Evolutionary conservation across 371 early-diverging fungal species (phyloP).

Genomic region (Syncephalastrum sp.): DNA sequence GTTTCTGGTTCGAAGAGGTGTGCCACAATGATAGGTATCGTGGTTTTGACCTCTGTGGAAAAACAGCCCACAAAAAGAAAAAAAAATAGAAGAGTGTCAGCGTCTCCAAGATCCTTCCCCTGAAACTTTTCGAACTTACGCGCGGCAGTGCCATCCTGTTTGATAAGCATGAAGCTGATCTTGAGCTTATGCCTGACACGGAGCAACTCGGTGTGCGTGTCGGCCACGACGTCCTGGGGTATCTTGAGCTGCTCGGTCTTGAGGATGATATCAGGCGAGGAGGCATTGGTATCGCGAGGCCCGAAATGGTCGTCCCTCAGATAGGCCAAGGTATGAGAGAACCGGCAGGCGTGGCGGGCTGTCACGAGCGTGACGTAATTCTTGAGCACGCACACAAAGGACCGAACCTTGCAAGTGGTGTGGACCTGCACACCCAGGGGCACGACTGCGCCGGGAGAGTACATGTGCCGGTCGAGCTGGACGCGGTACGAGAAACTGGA

Average conservation of each 20-base stretch:
- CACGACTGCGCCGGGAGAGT: conserved; percentile 19
- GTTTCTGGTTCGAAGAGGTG: conserved; percentile 13
- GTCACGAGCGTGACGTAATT: conserved; percentile 23
- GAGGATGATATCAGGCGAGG: conserved; percentile 2
- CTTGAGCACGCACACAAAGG: conserved; percentile 27
- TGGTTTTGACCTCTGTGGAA: conserved; percentile 28
- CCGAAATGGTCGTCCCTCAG: conserved; percentile 30
- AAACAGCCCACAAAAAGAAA: neutral
- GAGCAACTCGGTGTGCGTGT: conserved; percentile 26
- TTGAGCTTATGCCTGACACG: conserved; percentile 39
- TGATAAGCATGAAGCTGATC: conserved; percentile 27
- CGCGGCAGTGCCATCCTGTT: conserved; percentile 30
- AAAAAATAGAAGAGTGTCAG: neutral
- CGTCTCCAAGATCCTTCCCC: too few species aligned
- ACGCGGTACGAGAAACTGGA: conserved; percentile 13
- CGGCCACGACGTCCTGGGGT: conserved; percentile 18
- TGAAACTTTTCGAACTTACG: conserved; percentile 18
- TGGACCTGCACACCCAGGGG: conserved; percentile 5
- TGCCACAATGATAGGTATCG: conserved; percentile 33
- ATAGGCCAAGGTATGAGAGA: conserved; percentile 18
- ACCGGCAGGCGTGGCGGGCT: conserved; percentile 15
- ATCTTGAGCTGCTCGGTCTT: conserved; percentile 29
- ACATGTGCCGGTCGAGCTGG: conserved; percentile 23
- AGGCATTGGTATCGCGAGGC: neutral
- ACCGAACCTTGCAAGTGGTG: conserved; percentile 19